Percentiles rank a stretch among this genome's conserved stretches.
Conservation (phyloP, 208 protist genomes). For the Crithidia acanthocephali region DNA sequence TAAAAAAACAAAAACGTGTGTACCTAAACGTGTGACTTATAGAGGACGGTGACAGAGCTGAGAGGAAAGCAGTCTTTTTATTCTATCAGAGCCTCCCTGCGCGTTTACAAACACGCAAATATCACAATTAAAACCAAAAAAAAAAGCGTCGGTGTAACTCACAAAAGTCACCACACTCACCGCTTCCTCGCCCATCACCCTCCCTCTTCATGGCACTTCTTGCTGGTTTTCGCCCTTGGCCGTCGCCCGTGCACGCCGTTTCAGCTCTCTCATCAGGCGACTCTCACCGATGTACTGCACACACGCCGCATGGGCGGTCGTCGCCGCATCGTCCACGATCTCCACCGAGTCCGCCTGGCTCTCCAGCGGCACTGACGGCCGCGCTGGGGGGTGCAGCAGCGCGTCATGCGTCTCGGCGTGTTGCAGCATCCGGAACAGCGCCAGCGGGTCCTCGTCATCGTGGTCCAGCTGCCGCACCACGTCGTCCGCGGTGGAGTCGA, state of each 20-base stretch:
- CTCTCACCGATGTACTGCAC: slow-evolving; percentile 1
- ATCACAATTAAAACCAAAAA: too few species aligned
- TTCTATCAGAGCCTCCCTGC: too few species aligned
- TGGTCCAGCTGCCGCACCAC: slow-evolving; percentile 31
- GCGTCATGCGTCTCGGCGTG: slow-evolving; percentile 40
- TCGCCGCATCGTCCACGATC: neutral
- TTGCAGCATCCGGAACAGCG: slow-evolving; percentile 51
- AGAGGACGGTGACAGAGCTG: too few species aligned
- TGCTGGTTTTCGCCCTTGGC: too few species aligned
- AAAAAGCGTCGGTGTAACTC: too few species aligned
- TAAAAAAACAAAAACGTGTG: too few species aligned
- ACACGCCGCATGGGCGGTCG: neutral
- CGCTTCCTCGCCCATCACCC: too few species aligned
- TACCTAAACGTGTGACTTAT: too few species aligned
- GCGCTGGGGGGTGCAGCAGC: neutral
- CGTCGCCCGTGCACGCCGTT: slow-evolving; percentile 10
- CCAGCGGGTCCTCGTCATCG: slow-evolving; percentile 64
- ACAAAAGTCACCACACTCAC: too few species aligned
- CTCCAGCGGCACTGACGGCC: neutral
- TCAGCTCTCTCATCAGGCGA: slow-evolving; percentile 14
- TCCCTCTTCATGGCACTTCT: neutral
- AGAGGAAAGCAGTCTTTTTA: too few species aligned
- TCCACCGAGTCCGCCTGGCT: slow-evolving; percentile 6
- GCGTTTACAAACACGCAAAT: too few species aligned
- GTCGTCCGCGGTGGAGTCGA: slow-evolving; percentile 26